Evolutionary conservation across 345 rosid genomes (phyloP), one percentile per base, ranked within the genome.

Genomic region (Citrus hindsii): DNA sequence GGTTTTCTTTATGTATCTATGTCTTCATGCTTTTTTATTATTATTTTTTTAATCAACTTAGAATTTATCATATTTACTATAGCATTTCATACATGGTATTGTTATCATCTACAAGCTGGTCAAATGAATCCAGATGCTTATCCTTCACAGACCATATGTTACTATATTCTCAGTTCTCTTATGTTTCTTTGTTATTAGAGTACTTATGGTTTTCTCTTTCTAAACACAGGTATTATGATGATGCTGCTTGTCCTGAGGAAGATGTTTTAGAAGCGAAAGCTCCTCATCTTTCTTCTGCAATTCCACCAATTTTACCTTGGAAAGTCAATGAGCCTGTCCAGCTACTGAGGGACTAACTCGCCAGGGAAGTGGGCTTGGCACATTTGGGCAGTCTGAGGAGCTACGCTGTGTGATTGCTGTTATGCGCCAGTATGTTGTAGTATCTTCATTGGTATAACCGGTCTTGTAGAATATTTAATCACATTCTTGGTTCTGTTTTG

Each of bases 241-340:
- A 97, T 86, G 94, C 97, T 74, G 99, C 99, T 46, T 97, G 97
- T 94, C 76, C 76, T 97, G 77, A 86, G 98, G 85, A 94, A 97
- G 89, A 89, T 97, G 96, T 93, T 93, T 78, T 97, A 85, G 99
- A 97, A 82, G 99, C 97, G 69, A 97, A 93, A 90, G 98, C 99
- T 82, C 99, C 99, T 79, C 99, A 97, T 80, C 95, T 93, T 73
- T 94, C 99, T 67, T 88, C 98, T 14, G 86, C 86, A 40, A 87
- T 97, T 81, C 98, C 99, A n/a, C 98, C 98, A 65, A 83, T 77
- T 68, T 85, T 97, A 79, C 99, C 98, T 55, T 97, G 99, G 99
- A 97, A 97, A 81, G 85, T 87, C 74, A 94, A 91, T 80, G 98
- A 94, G 83, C 90, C 92, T 72, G 88, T 87, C 77, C 93, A 87